Evolutionary conservation across 331 rosid genomes (phyloP).

Genomic region (Rosa hybrid): DNA sequence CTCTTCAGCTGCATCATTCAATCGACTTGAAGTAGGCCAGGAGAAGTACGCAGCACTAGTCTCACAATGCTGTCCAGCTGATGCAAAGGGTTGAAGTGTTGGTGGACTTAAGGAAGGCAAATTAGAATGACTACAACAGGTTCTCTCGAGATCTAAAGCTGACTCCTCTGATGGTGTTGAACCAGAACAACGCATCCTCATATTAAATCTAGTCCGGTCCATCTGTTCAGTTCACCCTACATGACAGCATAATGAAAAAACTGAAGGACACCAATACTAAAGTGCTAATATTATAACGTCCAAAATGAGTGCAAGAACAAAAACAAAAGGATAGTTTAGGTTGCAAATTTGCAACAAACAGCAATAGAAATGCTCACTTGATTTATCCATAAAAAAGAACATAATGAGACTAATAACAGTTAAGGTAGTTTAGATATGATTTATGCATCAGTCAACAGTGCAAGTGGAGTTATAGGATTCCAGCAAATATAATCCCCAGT

Average conservation of each 20-base stretch:
- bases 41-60: constrained; percentile 95
- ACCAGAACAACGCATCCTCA: constrained; percentile 69
- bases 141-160: constrained; percentile 90
- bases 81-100: constrained; percentile 84
- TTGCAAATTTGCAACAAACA: background rate
- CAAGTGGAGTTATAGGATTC: background rate
- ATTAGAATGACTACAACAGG: constrained; percentile 85
- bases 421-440: background rate
- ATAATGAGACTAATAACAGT: background rate
- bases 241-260: background rate
- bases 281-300: background rate
- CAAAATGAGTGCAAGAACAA: background rate
- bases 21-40: constrained; percentile 92
- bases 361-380: background rate
- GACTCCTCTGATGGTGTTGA: constrained; percentile 96
- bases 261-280: background rate
- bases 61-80: constrained; percentile 96
- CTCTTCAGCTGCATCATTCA: constrained; percentile 87
- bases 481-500: background rate
- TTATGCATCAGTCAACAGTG: background rate
- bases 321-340: constrained; percentile 8
- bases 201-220: constrained; percentile 68
- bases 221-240: constrained; percentile 45
- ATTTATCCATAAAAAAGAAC: too few species aligned
- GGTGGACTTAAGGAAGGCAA: constrained; percentile 88